Evolutionary conservation across 345 rosid species (phyloP).

Genomic region (Chamaenerion angustifolium): DNA sequence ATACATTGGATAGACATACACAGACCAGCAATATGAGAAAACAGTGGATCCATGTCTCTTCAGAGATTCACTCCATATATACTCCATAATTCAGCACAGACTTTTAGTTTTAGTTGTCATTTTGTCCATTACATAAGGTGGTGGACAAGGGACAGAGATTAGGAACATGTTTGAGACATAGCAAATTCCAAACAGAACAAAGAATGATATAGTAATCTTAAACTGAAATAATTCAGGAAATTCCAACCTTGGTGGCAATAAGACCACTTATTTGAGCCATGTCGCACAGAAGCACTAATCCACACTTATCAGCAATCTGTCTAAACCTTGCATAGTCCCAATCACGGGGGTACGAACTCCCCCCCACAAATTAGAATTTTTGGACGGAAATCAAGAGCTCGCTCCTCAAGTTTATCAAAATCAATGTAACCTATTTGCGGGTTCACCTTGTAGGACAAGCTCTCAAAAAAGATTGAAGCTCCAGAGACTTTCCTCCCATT

Average conservation of each 20-base stretch:
- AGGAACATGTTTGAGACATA: too few relatives aligned
- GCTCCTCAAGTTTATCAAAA: slow-evolving; percentile 71
- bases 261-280: slow-evolving; percentile 87
- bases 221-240: neutral
- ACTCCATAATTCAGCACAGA: too few relatives aligned
- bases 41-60: too few relatives aligned
- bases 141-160: too few relatives aligned
- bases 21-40: too few relatives aligned
- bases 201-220: neutral
- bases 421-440: slow-evolving; percentile 60
- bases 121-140: too few relatives aligned
- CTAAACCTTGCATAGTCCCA: slow-evolving; percentile 73
- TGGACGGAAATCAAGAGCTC: slow-evolving; percentile 69
- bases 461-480: slow-evolving; percentile 78
- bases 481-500: slow-evolving; percentile 66
- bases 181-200: neutral
- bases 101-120: too few relatives aligned
- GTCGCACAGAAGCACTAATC: slow-evolving; percentile 57
- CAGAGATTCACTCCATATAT: too few relatives aligned
- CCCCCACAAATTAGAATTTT: slow-evolving; percentile 83
- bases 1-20: too few relatives aligned
- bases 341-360: slow-evolving; percentile 78
- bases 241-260: slow-evolving; percentile 70
- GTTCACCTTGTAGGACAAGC: slow-evolving; percentile 63
- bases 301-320: slow-evolving; percentile 63